Evolutionary conservation across 2,329 filamentous ascomycete genomes (phyloP).

Genomic region (Biscogniauxia marginata): DNA sequence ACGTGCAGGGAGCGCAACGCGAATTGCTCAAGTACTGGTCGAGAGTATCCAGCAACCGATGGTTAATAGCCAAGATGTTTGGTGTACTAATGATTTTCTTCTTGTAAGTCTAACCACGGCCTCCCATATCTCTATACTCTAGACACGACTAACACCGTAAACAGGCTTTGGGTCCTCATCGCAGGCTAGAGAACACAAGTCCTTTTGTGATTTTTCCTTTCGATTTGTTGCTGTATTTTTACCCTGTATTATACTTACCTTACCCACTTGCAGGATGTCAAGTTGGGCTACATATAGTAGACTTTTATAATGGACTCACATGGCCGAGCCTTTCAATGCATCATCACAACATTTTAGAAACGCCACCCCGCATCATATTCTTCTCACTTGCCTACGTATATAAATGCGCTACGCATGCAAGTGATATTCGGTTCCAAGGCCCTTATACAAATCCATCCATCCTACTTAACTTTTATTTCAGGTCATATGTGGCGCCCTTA

Average conservation of each 20-base stretch:
- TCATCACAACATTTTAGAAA: no score
- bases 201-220: neutral
- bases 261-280: slow-evolving; percentile 3
- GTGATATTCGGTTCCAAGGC: no score
- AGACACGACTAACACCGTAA: slow-evolving; percentile 7
- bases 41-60: slow-evolving; percentile 88
- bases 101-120: slow-evolving; percentile 45
- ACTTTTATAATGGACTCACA: slow-evolving; percentile 17
- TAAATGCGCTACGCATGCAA: no score
- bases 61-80: slow-evolving; percentile 85
- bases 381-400: no score
- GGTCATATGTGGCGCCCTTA: no score
- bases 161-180: slow-evolving; percentile 66
- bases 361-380: no score
- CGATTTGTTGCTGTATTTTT: slow-evolving; percentile 20
- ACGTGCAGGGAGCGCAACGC: slow-evolving; percentile 93
- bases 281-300: slow-evolving; percentile 18
- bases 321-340: slow-evolving; percentile 18
- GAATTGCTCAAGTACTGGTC: slow-evolving; percentile 98
- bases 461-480: no score
- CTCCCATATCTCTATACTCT: neutral
- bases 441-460: no score
- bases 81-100: slow-evolving; percentile 95
- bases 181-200: slow-evolving; percentile 41
- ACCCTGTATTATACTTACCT: slow-evolving; percentile 25